Evolutionary conservation across 352 stramenopile genomes (phyloP).

Genomic region (Phytophthora nicotianae): DNA sequence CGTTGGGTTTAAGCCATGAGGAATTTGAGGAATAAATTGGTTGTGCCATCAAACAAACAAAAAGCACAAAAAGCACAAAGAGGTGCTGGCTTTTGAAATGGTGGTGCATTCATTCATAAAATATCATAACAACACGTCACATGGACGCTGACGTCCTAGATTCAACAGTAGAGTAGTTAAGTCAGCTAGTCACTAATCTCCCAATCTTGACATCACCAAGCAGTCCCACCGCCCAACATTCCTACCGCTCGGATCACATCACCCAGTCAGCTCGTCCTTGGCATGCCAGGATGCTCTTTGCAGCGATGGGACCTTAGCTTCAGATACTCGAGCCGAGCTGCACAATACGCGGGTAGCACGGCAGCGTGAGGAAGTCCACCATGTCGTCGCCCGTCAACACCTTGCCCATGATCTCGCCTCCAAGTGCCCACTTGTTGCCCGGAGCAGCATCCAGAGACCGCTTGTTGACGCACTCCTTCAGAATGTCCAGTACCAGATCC

Average conservation of each 20-base stretch:
- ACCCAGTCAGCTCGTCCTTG: conserved; percentile 32
- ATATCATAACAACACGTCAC: conserved; percentile 29
- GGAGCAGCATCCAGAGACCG: conserved; percentile 48
- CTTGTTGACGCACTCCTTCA: conserved; percentile 67
- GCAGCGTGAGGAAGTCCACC: conserved; percentile 83
- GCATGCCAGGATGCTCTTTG: conserved; percentile 29
- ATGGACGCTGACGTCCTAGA: too few species aligned
- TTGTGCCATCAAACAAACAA: too few species aligned
- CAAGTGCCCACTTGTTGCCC: conserved; percentile 71
- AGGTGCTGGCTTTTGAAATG: neutral
- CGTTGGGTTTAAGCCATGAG: too few species aligned
- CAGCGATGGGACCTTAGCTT: conserved; percentile 52
- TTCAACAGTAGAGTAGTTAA: neutral
- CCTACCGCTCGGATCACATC: conserved; percentile 32
- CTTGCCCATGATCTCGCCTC: conserved; percentile 68
- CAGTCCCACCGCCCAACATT: conserved; percentile 41
- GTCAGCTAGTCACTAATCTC: neutral
- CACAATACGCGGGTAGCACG: conserved; percentile 85
- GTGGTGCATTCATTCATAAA: conserved; percentile 34
- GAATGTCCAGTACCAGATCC: conserved; percentile 59
- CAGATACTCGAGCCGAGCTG: conserved; percentile 71
- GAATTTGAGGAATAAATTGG: conserved; percentile 9
- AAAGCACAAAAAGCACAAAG: too few species aligned
- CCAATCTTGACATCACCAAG: conserved; percentile 28
- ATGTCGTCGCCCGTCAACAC: conserved; percentile 78